phyloP scores from a whole-genome alignment of 2,329 filamentous ascomycete genomes.

The Stenocarpella maydis region DNA sequence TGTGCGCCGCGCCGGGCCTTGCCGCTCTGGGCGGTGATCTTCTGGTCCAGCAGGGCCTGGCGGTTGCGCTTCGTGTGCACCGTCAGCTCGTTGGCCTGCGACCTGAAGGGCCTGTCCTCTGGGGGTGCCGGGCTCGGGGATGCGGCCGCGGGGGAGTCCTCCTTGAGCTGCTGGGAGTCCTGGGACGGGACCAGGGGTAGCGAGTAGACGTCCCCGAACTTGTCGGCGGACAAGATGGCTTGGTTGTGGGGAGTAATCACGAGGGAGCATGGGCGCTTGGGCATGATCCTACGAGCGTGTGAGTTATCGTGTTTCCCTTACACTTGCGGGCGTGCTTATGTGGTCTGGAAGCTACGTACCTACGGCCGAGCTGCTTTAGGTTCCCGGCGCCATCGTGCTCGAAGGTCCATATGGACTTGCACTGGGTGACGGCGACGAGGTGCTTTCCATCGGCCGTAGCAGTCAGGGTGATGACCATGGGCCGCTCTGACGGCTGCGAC shows the following conservation, averaged over 20 bases:
- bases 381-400: constrained; percentile 67
- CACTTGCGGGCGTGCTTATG: background rate
- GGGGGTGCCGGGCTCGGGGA: constrained; percentile 27
- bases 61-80: constrained; percentile 72
- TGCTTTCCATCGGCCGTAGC: constrained; percentile 71
- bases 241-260: constrained; percentile 72
- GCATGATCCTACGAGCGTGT: constrained; percentile 71
- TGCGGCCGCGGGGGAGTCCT: constrained; percentile 38
- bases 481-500: constrained; percentile 32
- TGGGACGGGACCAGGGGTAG: constrained; percentile 70
- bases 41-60: constrained; percentile 66
- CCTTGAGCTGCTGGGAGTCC: constrained; percentile 21
- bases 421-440: constrained; percentile 83
- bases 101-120: constrained; percentile 49
- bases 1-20: constrained; percentile 30
- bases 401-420: constrained; percentile 90
- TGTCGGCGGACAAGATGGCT: constrained; percentile 86
- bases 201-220: constrained; percentile 96
- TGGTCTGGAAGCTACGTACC: constrained; percentile 58
- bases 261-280: constrained; percentile 86
- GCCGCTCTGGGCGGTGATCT: constrained; percentile 49
- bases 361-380: constrained; percentile 74
- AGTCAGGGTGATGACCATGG: constrained; percentile 71
- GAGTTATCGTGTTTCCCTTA: constrained; percentile 1
- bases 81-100: constrained; percentile 65